Conservation (phyloP, 768 basidiomycete genomes). For the Rhizopogon vinicolor region DNA sequence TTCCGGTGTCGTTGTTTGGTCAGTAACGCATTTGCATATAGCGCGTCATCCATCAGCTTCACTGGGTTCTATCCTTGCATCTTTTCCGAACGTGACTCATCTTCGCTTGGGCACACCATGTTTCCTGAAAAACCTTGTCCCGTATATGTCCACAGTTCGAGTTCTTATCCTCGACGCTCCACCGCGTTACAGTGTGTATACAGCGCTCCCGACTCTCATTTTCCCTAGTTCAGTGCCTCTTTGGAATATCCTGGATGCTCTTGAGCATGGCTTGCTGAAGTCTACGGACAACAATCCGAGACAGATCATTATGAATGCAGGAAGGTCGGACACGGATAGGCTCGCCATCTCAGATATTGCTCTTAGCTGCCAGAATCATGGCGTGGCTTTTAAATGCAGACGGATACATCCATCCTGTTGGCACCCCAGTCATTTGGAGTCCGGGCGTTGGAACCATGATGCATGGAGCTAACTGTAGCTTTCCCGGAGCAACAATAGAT, state of each 20-base stretch:
- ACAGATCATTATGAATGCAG: slow-evolving; percentile 1
- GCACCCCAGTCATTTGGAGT: background rate
- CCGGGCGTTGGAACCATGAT: background rate
- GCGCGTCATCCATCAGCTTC: slow-evolving; percentile 1
- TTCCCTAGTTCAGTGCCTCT: slow-evolving; percentile 3
- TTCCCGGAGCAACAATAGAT: background rate
- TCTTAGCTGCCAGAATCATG: background rate
- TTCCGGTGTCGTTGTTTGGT: background rate
- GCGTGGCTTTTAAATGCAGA: slow-evolving; percentile 3
- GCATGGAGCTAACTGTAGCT: background rate
- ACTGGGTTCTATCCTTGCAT: slow-evolving; percentile 4
- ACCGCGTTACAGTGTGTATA: background rate
- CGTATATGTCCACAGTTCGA: background rate
- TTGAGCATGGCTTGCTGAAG: slow-evolving; percentile 3
- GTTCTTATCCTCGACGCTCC: slow-evolving; percentile 6
- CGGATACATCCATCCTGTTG: background rate
- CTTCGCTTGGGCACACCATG: slow-evolving; percentile 4
- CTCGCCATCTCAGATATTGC: background rate
- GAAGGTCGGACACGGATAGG: background rate
- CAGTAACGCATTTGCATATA: slow-evolving; percentile 3
- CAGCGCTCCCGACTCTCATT: background rate
- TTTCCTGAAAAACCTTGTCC: slow-evolving; percentile 5
- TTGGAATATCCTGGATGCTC: slow-evolving; percentile 1
- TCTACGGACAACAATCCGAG: background rate
- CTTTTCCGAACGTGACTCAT: slow-evolving; percentile 2